Evolutionary conservation across 2,329 filamentous ascomycete genomes (phyloP).

Genomic region (Pestalotiopsis sp.): DNA sequence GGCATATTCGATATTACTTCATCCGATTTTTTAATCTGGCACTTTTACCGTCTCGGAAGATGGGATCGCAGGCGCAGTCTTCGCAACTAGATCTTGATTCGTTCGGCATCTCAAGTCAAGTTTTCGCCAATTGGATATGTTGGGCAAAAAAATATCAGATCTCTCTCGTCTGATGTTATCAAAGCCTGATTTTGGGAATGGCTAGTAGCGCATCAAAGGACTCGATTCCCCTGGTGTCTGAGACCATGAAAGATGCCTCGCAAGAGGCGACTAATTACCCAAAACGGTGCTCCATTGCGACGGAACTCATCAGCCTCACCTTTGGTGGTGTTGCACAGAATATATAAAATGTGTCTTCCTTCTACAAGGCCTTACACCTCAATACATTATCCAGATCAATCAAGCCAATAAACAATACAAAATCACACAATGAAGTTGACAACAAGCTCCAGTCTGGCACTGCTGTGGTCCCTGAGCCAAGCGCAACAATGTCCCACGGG

Average conservation of each 20-base stretch:
- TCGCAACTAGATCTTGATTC: background rate
- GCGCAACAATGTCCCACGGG: constrained; percentile 14
- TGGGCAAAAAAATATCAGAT: background rate
- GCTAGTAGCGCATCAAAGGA: background rate
- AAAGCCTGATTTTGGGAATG: background rate
- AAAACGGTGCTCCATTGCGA: background rate
- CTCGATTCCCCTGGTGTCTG: background rate
- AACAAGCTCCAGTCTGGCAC: background rate
- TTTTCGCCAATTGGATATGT: too few relatives aligned
- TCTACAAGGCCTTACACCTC: background rate
- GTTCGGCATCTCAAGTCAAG: background rate
- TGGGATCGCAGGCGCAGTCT: background rate
- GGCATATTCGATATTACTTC: background rate
- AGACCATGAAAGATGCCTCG: background rate
- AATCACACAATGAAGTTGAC: background rate
- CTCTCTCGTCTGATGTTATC: background rate
- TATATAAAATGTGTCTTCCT: background rate
- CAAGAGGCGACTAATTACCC: background rate
- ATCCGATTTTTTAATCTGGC: background rate
- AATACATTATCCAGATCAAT: background rate
- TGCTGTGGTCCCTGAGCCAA: background rate
- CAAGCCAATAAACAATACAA: background rate
- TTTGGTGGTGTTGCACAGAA: background rate
- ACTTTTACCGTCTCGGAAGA: background rate
- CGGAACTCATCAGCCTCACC: background rate